phyloP scores from a whole-genome alignment of 208 protist species.

The Acanthamoeba healyi region DNA sequence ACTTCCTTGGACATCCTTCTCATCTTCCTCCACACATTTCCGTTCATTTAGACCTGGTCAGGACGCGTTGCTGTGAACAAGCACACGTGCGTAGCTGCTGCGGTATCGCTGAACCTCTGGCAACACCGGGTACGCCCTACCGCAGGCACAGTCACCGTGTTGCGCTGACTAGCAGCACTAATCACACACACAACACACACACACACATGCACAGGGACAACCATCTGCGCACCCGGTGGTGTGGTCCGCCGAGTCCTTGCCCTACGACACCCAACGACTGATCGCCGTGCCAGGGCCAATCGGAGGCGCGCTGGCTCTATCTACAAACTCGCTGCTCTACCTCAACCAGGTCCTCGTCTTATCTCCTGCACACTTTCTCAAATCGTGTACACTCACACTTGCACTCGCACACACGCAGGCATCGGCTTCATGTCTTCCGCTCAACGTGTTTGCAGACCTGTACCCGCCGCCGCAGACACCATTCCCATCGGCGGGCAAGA shows the following conservation, averaged over 20 bases:
- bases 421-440: background rate
- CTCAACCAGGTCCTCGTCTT: background rate
- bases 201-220: background rate
- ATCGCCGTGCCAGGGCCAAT: conserved; percentile 36
- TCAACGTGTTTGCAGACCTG: conserved; percentile 51
- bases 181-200: background rate
- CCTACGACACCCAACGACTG: conserved; percentile 32
- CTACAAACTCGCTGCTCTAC: conserved; percentile 64
- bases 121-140: conserved; percentile 37
- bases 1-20: too few relatives aligned
- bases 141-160: too few relatives aligned
- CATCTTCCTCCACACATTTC: background rate
- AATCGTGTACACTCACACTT: background rate
- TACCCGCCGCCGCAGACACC: conserved; percentile 20
- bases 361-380: background rate
- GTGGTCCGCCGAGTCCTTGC: conserved; percentile 57
- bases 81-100: conserved; percentile 50
- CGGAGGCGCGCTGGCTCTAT: conserved; percentile 54
- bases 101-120: conserved; percentile 58
- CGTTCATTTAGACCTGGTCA: background rate
- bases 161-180: too few relatives aligned
- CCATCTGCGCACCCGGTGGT: conserved; percentile 37
- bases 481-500: conserved; percentile 9
- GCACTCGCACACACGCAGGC: background rate
- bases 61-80: background rate